Evolutionary conservation across 164 flowering plant species (phyloP).

Genomic region (Tinospora cordifolia): DNA sequence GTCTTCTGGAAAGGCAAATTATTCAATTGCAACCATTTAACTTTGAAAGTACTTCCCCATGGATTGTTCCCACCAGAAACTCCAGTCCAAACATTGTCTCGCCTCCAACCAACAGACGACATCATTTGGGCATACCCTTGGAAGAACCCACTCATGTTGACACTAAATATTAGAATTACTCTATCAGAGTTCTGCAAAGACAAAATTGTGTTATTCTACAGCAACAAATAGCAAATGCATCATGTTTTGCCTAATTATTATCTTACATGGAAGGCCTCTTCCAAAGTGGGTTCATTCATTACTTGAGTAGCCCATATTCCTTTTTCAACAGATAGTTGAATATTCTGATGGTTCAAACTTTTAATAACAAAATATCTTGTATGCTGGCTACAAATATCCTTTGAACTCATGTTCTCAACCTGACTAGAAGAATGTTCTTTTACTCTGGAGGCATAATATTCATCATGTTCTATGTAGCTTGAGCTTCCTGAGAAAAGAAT

Average conservation of each 20-base stretch:
- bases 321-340: constrained; percentile 64
- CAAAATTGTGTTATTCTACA: constrained; percentile 21
- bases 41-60: constrained; percentile 87
- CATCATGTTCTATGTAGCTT: constrained; percentile 35
- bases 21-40: constrained; percentile 69
- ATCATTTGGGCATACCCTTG: constrained; percentile 97
- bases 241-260: constrained; percentile 7
- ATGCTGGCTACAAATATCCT: constrained; percentile 27
- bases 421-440: constrained; percentile 18
- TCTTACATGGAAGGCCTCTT: constrained; percentile 84
- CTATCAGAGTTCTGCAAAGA: constrained; percentile 70
- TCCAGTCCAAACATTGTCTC: constrained; percentile 76
- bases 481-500: constrained; percentile 44
- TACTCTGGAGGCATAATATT: constrained; percentile 20
- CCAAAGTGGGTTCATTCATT: constrained; percentile 88
- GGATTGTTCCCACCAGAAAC: constrained; percentile 58
- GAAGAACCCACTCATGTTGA: constrained; percentile 95
- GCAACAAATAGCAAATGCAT: constrained; percentile 14
- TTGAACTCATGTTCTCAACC: constrained; percentile 24
- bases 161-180: constrained; percentile 87
- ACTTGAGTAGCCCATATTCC: constrained; percentile 98
- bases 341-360: constrained; percentile 78
- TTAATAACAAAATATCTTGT: constrained; percentile 82
- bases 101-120: constrained; percentile 85
- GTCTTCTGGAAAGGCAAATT: constrained; percentile 81